phyloP scores from a whole-genome alignment of 148 eudicot species.

The Fallopia convolvulus region DNA sequence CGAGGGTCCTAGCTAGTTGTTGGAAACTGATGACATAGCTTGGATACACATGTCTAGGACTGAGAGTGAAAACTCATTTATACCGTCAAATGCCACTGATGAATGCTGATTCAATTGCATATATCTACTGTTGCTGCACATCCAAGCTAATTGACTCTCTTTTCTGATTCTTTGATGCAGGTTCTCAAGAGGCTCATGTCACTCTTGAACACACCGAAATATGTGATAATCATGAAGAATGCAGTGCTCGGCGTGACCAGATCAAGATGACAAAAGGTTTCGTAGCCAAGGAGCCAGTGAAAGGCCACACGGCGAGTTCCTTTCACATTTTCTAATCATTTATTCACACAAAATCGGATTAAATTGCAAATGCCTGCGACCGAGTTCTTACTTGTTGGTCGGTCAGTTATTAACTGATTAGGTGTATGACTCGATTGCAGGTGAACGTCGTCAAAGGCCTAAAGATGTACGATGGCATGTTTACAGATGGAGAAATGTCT shows the following conservation, averaged over 20 bases:
- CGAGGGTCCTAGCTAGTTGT: neutral
- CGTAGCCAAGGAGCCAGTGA: constrained; percentile 92
- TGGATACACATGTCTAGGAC: neutral
- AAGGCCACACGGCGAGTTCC: constrained; percentile 87
- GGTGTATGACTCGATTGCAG: constrained; percentile 30
- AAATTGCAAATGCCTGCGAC: neutral
- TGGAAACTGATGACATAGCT: neutral
- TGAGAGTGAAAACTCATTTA: neutral
- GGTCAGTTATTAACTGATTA: neutral
- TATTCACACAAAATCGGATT: neutral
- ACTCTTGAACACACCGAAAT: constrained; percentile 38
- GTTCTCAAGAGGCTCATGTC: constrained; percentile 69
- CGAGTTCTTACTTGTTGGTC: neutral
- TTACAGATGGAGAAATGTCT: constrained; percentile 58
- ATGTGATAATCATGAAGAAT: constrained; percentile 78
- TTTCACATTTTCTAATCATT: constrained; percentile 18
- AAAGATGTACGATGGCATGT: constrained; percentile 74
- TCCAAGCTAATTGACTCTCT: neutral
- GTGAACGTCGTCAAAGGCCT: constrained; percentile 96
- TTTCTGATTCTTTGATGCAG: constrained; percentile 27
- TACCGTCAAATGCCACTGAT: neutral
- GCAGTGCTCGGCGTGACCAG: constrained; percentile 58
- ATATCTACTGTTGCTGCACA: neutral
- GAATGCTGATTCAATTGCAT: neutral
- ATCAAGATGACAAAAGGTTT: constrained; percentile 96